phyloP scores from a whole-genome alignment of 2,329 filamentous ascomycete genomes.

The Penicillium sp. region DNA sequence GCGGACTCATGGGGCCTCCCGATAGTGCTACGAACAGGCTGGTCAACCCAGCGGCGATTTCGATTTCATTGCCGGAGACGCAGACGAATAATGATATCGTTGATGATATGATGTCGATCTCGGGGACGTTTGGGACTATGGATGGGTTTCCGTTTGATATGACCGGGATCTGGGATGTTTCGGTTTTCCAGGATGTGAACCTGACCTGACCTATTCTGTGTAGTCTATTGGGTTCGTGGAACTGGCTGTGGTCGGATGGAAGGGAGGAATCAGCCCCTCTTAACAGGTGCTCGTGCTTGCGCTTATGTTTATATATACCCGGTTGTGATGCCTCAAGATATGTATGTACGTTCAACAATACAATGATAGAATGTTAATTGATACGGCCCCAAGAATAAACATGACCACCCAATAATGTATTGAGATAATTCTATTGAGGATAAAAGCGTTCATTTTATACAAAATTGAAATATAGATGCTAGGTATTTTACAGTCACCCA shows the following conservation, averaged over 20 bases:
- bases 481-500: slow-evolving; percentile 44
- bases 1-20: slow-evolving; percentile 26
- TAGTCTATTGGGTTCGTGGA: neutral
- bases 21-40: slow-evolving; percentile 27
- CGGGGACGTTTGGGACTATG: slow-evolving; percentile 51
- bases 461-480: slow-evolving; percentile 32
- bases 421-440: slow-evolving; percentile 7
- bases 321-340: neutral
- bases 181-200: slow-evolving; percentile 48
- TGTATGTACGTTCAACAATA: slow-evolving; percentile 10
- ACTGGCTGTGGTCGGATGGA: neutral
- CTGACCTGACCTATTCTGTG: slow-evolving; percentile 21
- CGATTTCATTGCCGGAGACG: slow-evolving; percentile 48
- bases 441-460: slow-evolving; percentile 30
- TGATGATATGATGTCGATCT: slow-evolving; percentile 54
- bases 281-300: neutral
- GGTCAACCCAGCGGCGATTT: slow-evolving; percentile 46
- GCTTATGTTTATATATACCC: slow-evolving; percentile 9
- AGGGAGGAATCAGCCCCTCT: slow-evolving; percentile 7
- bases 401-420: neutral
- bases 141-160: slow-evolving; percentile 53
- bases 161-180: slow-evolving; percentile 53
- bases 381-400: too few species aligned
- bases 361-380: neutral
- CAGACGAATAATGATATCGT: slow-evolving; percentile 52